Conservation (phyloP, 257 asterid genomes). For the Fraxinus quadrangulata region DNA sequence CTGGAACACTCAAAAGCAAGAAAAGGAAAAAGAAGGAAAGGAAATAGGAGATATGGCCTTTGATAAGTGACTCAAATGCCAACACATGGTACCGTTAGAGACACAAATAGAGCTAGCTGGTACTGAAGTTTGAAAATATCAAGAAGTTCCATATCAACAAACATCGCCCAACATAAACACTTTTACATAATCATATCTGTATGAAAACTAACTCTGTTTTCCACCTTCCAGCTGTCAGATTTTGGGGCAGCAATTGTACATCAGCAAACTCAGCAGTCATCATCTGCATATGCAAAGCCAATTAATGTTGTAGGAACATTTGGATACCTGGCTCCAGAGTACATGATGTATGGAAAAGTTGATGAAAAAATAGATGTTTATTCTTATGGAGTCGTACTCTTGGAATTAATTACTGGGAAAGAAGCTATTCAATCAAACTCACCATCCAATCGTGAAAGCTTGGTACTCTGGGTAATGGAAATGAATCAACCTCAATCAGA, state of each 20-base stretch:
- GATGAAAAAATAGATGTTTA: constrained; percentile 87
- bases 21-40: neutral
- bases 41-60: neutral
- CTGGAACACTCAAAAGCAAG: neutral
- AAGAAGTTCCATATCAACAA: neutral
- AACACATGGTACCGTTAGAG: no score
- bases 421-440: constrained; percentile 51
- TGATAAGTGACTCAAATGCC: neutral
- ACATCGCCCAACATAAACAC: neutral
- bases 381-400: constrained; percentile 74
- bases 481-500: neutral
- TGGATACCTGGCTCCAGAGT: constrained; percentile 88
- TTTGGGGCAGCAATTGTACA: constrained; percentile 67
- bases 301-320: constrained; percentile 53
- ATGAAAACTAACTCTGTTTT: neutral
- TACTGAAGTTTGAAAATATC: no score
- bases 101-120: no score
- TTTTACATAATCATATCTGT: neutral
- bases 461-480: constrained; percentile 63
- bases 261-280: constrained; percentile 34
- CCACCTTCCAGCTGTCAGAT: constrained; percentile 58
- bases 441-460: constrained; percentile 55
- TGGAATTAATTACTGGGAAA: constrained; percentile 85
- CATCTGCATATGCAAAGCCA: constrained; percentile 36
- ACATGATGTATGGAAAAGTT: constrained; percentile 78